Evolutionary conservation across 1,139 yeast species (phyloP).

Genomic region (Debaryomyces sp.): DNA sequence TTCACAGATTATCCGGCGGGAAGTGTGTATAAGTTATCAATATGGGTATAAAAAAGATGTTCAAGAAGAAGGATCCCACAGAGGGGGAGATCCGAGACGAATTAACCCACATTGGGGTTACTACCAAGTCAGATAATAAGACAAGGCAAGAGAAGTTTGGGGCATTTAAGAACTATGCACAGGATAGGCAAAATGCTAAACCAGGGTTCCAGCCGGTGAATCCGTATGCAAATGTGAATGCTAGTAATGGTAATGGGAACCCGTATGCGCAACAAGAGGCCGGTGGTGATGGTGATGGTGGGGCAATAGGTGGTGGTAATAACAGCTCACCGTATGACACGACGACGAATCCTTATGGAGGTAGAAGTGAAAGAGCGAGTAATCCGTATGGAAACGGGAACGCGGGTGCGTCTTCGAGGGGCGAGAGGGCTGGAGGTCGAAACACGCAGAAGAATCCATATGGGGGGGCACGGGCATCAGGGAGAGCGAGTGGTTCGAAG

Average conservation of each 20-base stretch:
- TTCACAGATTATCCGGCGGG: neutral
- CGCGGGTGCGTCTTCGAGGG: neutral
- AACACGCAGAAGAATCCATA: slow-evolving; percentile 11
- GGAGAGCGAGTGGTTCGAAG: neutral
- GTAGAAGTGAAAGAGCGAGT: slow-evolving; percentile 7
- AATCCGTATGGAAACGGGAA: slow-evolving; percentile 4
- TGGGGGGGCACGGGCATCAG: slow-evolving; percentile 4
- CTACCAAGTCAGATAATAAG: slow-evolving; percentile 39
- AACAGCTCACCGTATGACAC: slow-evolving; percentile 4
- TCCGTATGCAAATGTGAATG: slow-evolving; percentile 44
- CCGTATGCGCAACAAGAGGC: slow-evolving; percentile 22
- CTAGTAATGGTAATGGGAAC: slow-evolving; percentile 20
- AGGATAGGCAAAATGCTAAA: slow-evolving; percentile 42
- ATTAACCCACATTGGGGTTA: slow-evolving; percentile 55
- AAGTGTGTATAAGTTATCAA: neutral
- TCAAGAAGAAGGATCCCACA: slow-evolving; percentile 64
- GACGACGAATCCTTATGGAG: slow-evolving; percentile 2
- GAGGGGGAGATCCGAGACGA: slow-evolving; percentile 56
- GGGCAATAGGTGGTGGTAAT: neutral
- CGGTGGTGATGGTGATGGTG: slow-evolving; percentile 8
- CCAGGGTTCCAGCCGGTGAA: slow-evolving; percentile 52
- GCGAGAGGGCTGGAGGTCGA: neutral
- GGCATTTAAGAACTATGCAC: slow-evolving; percentile 65
- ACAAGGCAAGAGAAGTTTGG: slow-evolving; percentile 59
- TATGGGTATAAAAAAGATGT: slow-evolving; percentile 56